Evolutionary conservation across 2,329 filamentous ascomycete genomes (phyloP), one percentile per base, ranked within the genome.

Genomic region (Chaetothyriales sp.): DNA sequence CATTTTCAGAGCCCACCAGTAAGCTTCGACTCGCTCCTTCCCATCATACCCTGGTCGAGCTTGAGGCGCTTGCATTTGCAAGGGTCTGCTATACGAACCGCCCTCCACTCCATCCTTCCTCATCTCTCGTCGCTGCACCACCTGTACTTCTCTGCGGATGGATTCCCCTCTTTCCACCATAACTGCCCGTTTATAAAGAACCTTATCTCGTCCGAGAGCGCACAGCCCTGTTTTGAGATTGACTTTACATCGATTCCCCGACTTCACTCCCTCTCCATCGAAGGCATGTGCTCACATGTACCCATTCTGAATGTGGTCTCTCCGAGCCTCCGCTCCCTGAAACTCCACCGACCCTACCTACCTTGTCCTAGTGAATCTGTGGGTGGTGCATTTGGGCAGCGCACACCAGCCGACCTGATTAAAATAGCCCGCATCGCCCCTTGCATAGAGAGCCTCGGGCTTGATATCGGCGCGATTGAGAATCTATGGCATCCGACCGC

Each of bases 401-500:
- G 58, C 13, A 52, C 48, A 25, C 51, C 54, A 18, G 45, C 43
- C 2, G 59, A 61, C 44, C 53, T 61, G 25, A 22, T 52, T 6
- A 20, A 47, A 37, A 49, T 58, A 4, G 57, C 55, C 9, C 48
- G 52, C 22, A 18, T 54, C 10, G 51, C 54, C 13, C 60, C 57
- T 2, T 43, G 57, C n/a, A 33, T 62, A n/a, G 56, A 58, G 19
- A 48, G 53, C 18, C 53, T 62, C 15, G 57, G 58, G 43, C 48
- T 62, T 18, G 58, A 62, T 49, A 53, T 60, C 37, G 60, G 58
- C 9, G 50, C 54, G 44, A 55, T 62, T 29, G 54, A 55, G 20
- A 57, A 58, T 28, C 49, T 61, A 15, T 62, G 58, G 58, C 54
- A 62, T 44, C 56, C 58, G 15, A 58, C 54, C 2, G 58, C 58